Conservation (phyloP, 164 flowering plant genomes). For the Akebia trifoliata region DNA sequence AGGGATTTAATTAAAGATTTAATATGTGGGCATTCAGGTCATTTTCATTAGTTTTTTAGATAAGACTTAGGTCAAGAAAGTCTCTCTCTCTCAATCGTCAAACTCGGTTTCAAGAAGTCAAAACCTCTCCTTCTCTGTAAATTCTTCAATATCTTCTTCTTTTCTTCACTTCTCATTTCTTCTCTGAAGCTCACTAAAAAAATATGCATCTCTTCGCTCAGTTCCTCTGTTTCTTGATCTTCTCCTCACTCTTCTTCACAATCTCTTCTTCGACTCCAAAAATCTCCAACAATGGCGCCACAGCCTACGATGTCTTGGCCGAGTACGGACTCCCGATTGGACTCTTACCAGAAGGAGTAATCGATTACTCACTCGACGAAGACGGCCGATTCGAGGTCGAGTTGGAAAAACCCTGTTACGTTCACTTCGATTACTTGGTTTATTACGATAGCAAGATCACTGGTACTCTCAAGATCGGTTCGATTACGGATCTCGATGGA, state of each 20-base stretch:
- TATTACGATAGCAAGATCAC: slow-evolving; percentile 63
- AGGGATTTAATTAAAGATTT: too few species aligned
- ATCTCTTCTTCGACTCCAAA: too few species aligned
- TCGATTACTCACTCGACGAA: slow-evolving; percentile 39
- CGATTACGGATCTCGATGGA: slow-evolving; percentile 60
- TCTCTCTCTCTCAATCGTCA: too few species aligned
- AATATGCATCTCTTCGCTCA: too few species aligned
- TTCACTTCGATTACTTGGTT: slow-evolving; percentile 70
- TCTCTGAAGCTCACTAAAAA: too few species aligned
- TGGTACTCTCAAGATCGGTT: slow-evolving; percentile 60
- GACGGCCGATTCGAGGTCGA: slow-evolving; percentile 59
- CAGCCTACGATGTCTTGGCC: slow-evolving; percentile 64
- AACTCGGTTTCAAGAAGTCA: too few species aligned
- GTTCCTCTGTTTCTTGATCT: background rate
- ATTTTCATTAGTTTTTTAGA: too few species aligned
- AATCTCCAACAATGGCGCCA: slow-evolving; percentile 2
- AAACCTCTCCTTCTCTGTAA: too few species aligned
- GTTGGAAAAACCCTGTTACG: slow-evolving; percentile 52
- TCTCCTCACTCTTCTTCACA: background rate
- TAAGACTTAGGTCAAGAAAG: too few species aligned
- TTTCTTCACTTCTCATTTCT: too few species aligned
- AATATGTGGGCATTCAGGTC: too few species aligned
- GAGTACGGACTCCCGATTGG: slow-evolving; percentile 78
- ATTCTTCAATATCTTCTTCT: too few species aligned
- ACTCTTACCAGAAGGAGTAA: slow-evolving; percentile 64